Percentiles rank a stretch among this genome's conserved stretches.
phyloP scores from a whole-genome alignment of 108 stramenopile genomes.

The Chaetoceros muelleri region DNA sequence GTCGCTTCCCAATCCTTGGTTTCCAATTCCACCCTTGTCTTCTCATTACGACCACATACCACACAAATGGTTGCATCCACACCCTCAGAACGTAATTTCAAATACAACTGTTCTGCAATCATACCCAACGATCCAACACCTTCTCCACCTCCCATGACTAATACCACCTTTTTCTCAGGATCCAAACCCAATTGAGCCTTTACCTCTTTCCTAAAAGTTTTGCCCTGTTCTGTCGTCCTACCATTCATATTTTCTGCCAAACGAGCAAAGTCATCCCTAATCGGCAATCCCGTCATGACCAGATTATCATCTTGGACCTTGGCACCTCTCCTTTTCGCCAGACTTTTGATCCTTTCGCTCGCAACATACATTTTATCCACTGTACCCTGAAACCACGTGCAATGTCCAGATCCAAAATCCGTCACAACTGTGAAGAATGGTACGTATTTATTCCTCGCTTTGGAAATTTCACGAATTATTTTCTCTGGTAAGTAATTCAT shows the following conservation, averaged over 20 bases:
- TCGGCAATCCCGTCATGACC: constrained; percentile 84
- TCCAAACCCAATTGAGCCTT: constrained; percentile 47
- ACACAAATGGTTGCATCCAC: constrained; percentile 82
- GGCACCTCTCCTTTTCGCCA: constrained; percentile 57
- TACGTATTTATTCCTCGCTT: constrained; percentile 47
- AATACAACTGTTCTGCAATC: constrained; percentile 75
- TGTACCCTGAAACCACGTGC: constrained; percentile 86
- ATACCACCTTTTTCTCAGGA: constrained; percentile 23
- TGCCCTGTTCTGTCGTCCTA: constrained; percentile 39
- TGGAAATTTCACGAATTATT: constrained; percentile 38
- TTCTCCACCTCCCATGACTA: constrained; percentile 90
- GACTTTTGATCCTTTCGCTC: constrained; percentile 45
- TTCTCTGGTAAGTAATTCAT: constrained; percentile 83
- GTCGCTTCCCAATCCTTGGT: constrained; percentile 73
- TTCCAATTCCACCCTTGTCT: constrained; percentile 27
- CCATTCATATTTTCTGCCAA: constrained; percentile 56
- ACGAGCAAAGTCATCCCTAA: constrained; percentile 78
- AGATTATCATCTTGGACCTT: constrained; percentile 74
- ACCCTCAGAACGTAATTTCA: constrained; percentile 44
- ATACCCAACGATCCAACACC: constrained; percentile 82
- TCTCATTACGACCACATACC: constrained; percentile 86
- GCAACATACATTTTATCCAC: constrained; percentile 87
- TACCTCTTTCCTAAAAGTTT: constrained; percentile 31
- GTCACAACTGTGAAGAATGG: constrained; percentile 95
- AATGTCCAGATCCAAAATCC: constrained; percentile 89